Conservation (phyloP, 495 filamentous ascomycete species). For the Melanomma pulvis-pyrius region DNA sequence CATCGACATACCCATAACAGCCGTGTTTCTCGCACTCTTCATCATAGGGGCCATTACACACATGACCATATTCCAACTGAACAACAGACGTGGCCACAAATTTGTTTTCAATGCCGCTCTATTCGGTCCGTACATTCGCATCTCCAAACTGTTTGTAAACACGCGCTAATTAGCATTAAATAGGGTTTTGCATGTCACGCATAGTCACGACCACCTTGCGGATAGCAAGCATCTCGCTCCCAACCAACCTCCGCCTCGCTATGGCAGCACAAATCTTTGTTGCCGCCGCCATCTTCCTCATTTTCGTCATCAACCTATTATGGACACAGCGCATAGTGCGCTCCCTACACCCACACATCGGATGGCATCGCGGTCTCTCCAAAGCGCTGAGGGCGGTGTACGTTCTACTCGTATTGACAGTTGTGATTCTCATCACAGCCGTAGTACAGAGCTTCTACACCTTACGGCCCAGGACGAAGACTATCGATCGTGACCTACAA, state of each 20-base stretch:
- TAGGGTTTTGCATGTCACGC: slow-evolving; percentile 47
- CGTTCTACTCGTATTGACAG: slow-evolving; percentile 58
- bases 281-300: slow-evolving; percentile 70
- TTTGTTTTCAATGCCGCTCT: slow-evolving; percentile 28
- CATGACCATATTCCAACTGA: slow-evolving; percentile 40
- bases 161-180: background rate
- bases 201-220: slow-evolving; percentile 41
- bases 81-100: slow-evolving; percentile 33
- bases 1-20: slow-evolving; percentile 35
- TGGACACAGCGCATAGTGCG: slow-evolving; percentile 77
- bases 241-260: slow-evolving; percentile 38
- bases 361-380: slow-evolving; percentile 62
- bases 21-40: slow-evolving; percentile 36
- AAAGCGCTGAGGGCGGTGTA: slow-evolving; percentile 62
- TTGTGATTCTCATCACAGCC: slow-evolving; percentile 70
- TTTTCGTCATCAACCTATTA: slow-evolving; percentile 82
- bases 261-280: slow-evolving; percentile 59
- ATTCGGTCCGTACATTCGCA: slow-evolving; percentile 25
- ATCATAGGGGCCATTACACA: slow-evolving; percentile 31
- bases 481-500: slow-evolving; percentile 63
- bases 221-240: slow-evolving; percentile 30
- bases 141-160: background rate
- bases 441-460: slow-evolving; percentile 71
- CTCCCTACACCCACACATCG: slow-evolving; percentile 69
- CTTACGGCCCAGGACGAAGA: slow-evolving; percentile 53